A percentile compares a stretch with the other conserved stretches of the same genome.
These are phyloP conservation scores for Pseudogymnoascus sp. DNA, from an alignment of 2,329 filamentous ascomycete genomes.

Conservation along the genomic window DNA sequence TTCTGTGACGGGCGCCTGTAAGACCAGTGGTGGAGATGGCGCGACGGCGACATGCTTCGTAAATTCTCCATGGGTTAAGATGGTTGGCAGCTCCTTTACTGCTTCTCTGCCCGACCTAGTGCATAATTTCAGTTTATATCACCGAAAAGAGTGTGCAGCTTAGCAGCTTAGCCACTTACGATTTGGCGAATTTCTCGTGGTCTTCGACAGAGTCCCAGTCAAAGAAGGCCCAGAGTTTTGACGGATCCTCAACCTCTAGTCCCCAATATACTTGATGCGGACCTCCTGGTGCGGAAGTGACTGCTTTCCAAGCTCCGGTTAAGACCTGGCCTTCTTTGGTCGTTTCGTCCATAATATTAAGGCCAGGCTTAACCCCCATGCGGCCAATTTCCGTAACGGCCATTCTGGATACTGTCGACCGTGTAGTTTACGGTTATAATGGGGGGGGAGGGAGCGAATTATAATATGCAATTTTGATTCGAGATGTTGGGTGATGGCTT, in stretches of 20 bases:
- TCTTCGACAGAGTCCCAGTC: slow-evolving; percentile 23
- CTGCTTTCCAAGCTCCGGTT: slow-evolving; percentile 11
- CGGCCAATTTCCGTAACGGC: slow-evolving; percentile 19
- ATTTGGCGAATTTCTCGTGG: slow-evolving; percentile 18
- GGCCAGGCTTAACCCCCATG: slow-evolving; percentile 18
- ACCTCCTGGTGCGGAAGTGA: slow-evolving; percentile 14
- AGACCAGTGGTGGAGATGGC: slow-evolving; percentile 11
- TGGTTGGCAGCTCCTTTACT: slow-evolving; percentile 16
- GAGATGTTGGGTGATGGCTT: neutral
- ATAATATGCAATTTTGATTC: too few species aligned
- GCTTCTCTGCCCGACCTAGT: slow-evolving; percentile 16
- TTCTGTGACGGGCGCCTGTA: slow-evolving; percentile 15
- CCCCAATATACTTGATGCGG: slow-evolving; percentile 19
- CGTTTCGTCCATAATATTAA: slow-evolving; percentile 17
- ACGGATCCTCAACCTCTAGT: slow-evolving; percentile 18
- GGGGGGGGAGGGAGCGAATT: too few species aligned
- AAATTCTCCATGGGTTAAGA: slow-evolving; percentile 17
- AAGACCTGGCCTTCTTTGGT: slow-evolving; percentile 17
- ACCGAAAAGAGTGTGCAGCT: neutral
- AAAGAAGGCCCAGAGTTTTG: slow-evolving; percentile 21
- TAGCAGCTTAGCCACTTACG: slow-evolving; percentile 11
- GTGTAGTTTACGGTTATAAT: neutral
- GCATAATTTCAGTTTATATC: neutral
- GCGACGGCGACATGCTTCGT: slow-evolving; percentile 18
- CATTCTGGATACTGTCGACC: slow-evolving; percentile 9